Conservation (phyloP, 495 filamentous ascomycete genomes). For the Lophiostoma macrostomum region DNA sequence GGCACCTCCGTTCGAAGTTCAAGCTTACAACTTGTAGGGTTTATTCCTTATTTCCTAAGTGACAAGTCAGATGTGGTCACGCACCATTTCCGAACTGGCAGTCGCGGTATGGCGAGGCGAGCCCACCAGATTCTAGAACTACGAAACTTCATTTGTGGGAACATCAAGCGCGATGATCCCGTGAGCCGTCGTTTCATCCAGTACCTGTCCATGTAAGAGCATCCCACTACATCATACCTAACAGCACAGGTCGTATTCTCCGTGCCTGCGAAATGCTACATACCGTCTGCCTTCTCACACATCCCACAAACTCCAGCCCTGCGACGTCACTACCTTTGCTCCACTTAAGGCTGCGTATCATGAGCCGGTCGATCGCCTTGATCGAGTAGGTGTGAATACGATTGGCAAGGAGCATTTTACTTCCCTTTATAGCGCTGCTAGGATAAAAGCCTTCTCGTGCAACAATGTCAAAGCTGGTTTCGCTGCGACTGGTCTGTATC, state of each 20-base stretch:
- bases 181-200: constrained; percentile 52
- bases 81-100: not conserved
- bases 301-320: too few species aligned
- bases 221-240: too few species aligned
- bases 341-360: too few species aligned
- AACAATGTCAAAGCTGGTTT: constrained; percentile 19
- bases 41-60: constrained; percentile 16
- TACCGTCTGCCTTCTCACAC: too few species aligned
- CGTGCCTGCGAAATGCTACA: too few species aligned
- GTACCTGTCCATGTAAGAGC: constrained; percentile 48
- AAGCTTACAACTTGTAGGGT: too few species aligned
- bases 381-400: too few species aligned
- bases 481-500: constrained; percentile 11
- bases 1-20: too few species aligned
- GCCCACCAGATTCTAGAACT: constrained; percentile 43
- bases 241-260: too few species aligned
- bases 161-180: constrained; percentile 52
- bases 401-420: constrained; percentile 22
- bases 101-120: constrained; percentile 4
- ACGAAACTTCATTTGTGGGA: constrained; percentile 50
- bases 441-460: constrained; percentile 6
- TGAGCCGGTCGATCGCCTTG: too few species aligned
- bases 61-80: constrained; percentile 14
- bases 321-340: too few species aligned
- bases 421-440: constrained; percentile 19